phyloP scores from a whole-genome alignment of 352 stramenopile species.

The Globisporangium okanoganense region DNA sequence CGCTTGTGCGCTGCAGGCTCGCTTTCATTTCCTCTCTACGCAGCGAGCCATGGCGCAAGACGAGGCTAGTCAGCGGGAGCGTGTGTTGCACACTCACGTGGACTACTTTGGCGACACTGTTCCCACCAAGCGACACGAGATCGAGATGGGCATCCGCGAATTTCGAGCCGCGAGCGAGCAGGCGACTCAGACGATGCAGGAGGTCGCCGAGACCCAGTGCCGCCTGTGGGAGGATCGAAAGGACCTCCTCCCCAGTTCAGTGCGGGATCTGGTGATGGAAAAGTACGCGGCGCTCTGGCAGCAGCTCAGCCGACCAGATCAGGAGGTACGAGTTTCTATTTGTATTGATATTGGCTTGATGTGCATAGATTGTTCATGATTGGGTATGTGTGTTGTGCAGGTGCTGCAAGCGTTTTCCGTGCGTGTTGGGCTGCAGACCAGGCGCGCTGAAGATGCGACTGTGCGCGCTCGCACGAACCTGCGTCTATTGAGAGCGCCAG shows the following conservation, averaged over 20 bases:
- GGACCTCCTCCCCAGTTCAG: slow-evolving; percentile 20
- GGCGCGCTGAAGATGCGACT: background rate
- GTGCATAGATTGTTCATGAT: background rate
- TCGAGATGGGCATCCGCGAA: slow-evolving; percentile 51
- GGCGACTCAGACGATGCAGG: slow-evolving; percentile 38
- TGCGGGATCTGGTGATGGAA: slow-evolving; percentile 26
- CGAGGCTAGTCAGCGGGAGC: slow-evolving; percentile 40
- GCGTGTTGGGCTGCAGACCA: background rate
- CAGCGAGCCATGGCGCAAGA: slow-evolving; percentile 36
- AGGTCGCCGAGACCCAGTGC: slow-evolving; percentile 45
- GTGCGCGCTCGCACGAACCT: background rate
- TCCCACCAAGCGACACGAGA: slow-evolving; percentile 47
- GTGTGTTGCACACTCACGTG: slow-evolving; percentile 30
- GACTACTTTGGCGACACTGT: slow-evolving; percentile 51
- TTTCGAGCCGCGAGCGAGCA: slow-evolving; percentile 35
- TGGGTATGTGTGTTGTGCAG: background rate
- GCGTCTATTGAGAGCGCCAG: background rate
- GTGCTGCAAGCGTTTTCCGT: background rate
- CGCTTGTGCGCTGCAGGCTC: slow-evolving; percentile 20
- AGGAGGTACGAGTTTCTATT: slow-evolving; percentile 22
- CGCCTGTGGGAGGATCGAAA: slow-evolving; percentile 44
- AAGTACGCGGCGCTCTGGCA: slow-evolving; percentile 43
- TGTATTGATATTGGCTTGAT: background rate
- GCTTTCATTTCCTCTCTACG: slow-evolving; percentile 52
- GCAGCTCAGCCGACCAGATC: slow-evolving; percentile 30